These are phyloP conservation scores for Spergularia marina DNA, from an alignment of 148 eudicot species.

Conservation along the genomic window DNA sequence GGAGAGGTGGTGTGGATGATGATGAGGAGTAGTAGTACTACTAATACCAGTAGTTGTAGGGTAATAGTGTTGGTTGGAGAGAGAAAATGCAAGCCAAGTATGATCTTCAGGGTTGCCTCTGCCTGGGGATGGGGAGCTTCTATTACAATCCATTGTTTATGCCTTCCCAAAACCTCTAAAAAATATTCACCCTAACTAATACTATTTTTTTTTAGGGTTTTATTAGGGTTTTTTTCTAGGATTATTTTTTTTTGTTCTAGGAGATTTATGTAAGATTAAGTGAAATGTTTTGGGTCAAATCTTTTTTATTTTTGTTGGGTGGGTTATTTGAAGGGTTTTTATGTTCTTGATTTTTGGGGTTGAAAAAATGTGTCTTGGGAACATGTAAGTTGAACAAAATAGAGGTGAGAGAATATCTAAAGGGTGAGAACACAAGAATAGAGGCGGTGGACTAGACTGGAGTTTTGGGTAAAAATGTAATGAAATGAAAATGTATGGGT, in stretches of 20 bases:
- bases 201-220: background rate
- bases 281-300: background rate
- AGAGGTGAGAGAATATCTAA: background rate
- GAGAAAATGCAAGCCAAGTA: slow-evolving; percentile 31
- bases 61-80: slow-evolving; percentile 28
- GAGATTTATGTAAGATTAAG: slow-evolving; percentile 3
- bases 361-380: slow-evolving; percentile 16
- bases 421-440: slow-evolving; percentile 23
- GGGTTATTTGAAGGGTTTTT: background rate
- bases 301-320: background rate
- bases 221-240: background rate
- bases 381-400: slow-evolving; percentile 27
- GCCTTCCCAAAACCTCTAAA: background rate
- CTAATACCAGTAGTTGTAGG: slow-evolving; percentile 2
- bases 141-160: slow-evolving; percentile 22
- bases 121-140: slow-evolving; percentile 14
- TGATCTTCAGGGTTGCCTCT: slow-evolving; percentile 12
- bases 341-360: background rate
- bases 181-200: background rate
- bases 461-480: background rate
- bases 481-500: slow-evolving; percentile 3
- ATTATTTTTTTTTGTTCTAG: background rate
- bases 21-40: slow-evolving; percentile 34
- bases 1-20: slow-evolving; percentile 13
- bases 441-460: slow-evolving; percentile 24